These are phyloP conservation scores for Verruconis gallopava DNA, from an alignment of 2,329 filamentous ascomycete genomes.

Conservation along the genomic window DNA sequence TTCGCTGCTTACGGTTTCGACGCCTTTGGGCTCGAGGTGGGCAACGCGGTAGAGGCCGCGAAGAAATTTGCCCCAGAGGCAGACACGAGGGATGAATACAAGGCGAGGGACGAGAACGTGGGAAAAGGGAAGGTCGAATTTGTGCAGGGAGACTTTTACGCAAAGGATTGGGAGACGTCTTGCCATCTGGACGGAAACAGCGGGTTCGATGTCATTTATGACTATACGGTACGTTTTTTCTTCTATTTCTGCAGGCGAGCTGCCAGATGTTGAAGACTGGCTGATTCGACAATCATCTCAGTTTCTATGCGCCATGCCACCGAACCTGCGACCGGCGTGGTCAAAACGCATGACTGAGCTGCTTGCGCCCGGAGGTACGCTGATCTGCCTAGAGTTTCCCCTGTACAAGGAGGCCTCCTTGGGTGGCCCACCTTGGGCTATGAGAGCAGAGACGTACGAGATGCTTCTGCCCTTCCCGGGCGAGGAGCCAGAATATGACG, in stretches of 20 bases:
- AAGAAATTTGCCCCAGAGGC: slow-evolving; percentile 21
- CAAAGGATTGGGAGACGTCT: slow-evolving; percentile 42
- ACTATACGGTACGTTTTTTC: slow-evolving; percentile 41
- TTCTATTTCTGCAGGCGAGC: neutral
- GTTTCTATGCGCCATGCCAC: slow-evolving; percentile 50
- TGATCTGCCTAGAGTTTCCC: slow-evolving; percentile 66
- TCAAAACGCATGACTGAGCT: slow-evolving; percentile 41
- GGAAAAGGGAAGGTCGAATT: slow-evolving; percentile 42
- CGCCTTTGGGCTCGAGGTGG: slow-evolving; percentile 58
- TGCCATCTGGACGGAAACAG: slow-evolving; percentile 21
- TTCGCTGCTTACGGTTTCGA: slow-evolving; percentile 66
- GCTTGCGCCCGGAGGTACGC: slow-evolving; percentile 36
- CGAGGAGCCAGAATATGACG: slow-evolving; percentile 49
- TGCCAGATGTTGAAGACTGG: slow-evolving; percentile 1
- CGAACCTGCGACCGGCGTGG: slow-evolving; percentile 43
- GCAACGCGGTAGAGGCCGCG: slow-evolving; percentile 35
- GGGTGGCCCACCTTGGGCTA: slow-evolving; percentile 60
- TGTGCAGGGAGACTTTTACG: slow-evolving; percentile 55
- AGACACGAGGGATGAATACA: slow-evolving; percentile 32
- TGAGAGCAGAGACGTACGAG: slow-evolving; percentile 56
- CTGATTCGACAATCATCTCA: slow-evolving; percentile 19
- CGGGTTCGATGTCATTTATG: slow-evolving; percentile 53
- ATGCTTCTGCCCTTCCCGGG: slow-evolving; percentile 60
- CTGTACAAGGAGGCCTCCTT: slow-evolving; percentile 52
- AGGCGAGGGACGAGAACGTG: slow-evolving; percentile 25